Conservation (phyloP, 129 eudicot genomes). For the Apium graveolens region DNA sequence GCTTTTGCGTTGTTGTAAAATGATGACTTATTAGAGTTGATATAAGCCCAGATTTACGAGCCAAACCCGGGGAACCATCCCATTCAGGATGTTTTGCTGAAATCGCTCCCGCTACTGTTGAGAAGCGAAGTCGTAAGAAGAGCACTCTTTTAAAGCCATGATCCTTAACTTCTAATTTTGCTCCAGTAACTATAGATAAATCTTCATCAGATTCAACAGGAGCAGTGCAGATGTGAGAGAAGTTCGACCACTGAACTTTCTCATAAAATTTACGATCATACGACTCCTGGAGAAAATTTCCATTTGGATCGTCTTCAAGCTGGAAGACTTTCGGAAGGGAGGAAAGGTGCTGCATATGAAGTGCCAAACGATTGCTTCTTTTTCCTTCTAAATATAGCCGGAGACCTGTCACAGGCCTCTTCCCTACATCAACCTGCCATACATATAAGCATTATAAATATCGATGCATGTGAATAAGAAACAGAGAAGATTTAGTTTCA, state of each 20-base stretch:
- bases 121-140: slow-evolving; percentile 75
- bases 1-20: slow-evolving; percentile 71
- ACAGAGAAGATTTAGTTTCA: neutral
- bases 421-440: slow-evolving; percentile 91
- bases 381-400: slow-evolving; percentile 89
- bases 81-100: slow-evolving; percentile 73
- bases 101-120: slow-evolving; percentile 63
- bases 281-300: slow-evolving; percentile 39
- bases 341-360: slow-evolving; percentile 93
- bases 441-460: neutral
- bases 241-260: slow-evolving; percentile 93
- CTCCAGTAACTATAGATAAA: slow-evolving; percentile 78
- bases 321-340: slow-evolving; percentile 81
- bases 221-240: slow-evolving; percentile 96
- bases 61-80: slow-evolving; percentile 93
- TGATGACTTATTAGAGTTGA: slow-evolving; percentile 88
- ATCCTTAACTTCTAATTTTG: slow-evolving; percentile 72
- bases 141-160: slow-evolving; percentile 85
- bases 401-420: slow-evolving; percentile 91
- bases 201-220: slow-evolving; percentile 93
- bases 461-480: neutral
- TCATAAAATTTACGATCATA: slow-evolving; percentile 75
- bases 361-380: slow-evolving; percentile 81
- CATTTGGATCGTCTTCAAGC: slow-evolving; percentile 58
- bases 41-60: slow-evolving; percentile 90